phyloP scores from a whole-genome alignment of 805 yeast species.

The Candida sakaeoensis region DNA sequence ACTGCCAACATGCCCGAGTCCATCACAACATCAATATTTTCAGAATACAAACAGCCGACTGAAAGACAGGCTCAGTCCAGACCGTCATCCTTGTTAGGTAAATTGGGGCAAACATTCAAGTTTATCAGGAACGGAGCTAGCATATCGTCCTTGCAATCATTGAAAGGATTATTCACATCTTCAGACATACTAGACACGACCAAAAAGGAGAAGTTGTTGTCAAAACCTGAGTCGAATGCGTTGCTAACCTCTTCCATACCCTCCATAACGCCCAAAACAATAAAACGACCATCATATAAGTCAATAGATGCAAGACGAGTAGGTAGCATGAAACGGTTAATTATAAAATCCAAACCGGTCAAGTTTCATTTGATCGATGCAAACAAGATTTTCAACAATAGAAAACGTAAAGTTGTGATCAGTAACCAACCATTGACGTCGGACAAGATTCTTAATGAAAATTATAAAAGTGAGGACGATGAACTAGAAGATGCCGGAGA shows the following conservation, averaged over 20 bases:
- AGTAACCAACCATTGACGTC: conserved; percentile 13
- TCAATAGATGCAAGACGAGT: conserved; percentile 15
- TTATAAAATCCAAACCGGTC: conserved; percentile 38
- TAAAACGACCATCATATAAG: conserved; percentile 10
- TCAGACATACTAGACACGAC: conserved; percentile 17
- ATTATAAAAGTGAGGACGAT: conserved; percentile 20
- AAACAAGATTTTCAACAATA: conserved; percentile 35
- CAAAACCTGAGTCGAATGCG: conserved; percentile 2
- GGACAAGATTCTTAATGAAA: conserved; percentile 16
- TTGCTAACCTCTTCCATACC: background rate
- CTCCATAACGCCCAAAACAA: conserved; percentile 5
- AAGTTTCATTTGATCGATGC: conserved; percentile 41
- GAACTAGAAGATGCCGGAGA: conserved; percentile 17
- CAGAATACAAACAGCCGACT: conserved; percentile 11
- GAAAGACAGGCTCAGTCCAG: conserved; percentile 15
- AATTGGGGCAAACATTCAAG: conserved; percentile 33
- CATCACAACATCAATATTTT: conserved; percentile 26
- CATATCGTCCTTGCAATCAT: conserved; percentile 11
- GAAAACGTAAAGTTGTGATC: conserved; percentile 28
- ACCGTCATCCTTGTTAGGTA: conserved; percentile 23
- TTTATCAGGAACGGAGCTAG: conserved; percentile 22
- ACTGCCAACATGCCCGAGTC: conserved; percentile 28
- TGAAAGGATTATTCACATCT: conserved; percentile 32
- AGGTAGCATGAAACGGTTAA: conserved; percentile 31
- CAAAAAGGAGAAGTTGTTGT: conserved; percentile 7